phyloP scores from a whole-genome alignment of 2,329 filamentous ascomycete genomes.

The Pseudocercospora crystallina region DNA sequence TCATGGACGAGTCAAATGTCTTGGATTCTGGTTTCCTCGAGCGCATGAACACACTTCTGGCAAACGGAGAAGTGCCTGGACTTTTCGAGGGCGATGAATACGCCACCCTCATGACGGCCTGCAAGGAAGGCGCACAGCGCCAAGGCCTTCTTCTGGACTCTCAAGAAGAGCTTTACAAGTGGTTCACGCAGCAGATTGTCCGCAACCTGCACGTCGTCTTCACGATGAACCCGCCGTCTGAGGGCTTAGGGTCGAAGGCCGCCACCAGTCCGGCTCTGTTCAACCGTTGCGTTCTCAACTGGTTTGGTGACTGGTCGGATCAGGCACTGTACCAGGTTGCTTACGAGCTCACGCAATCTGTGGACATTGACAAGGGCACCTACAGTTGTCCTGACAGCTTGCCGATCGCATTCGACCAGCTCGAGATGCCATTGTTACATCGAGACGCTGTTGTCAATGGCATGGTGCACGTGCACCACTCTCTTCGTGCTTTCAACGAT shows the following conservation, averaged over 20 bases:
- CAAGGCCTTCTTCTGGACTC: constrained; percentile 95
- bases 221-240: constrained; percentile 98
- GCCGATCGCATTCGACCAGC: constrained; percentile 84
- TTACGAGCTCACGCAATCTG: constrained; percentile 90
- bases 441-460: constrained; percentile 92
- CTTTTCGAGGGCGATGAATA: constrained; percentile 99
- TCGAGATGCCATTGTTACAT: constrained; percentile 82
- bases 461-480: constrained; percentile 99
- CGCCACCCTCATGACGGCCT: constrained; percentile 97
- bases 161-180: constrained; percentile 99
- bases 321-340: constrained; percentile 98
- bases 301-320: constrained; percentile 99
- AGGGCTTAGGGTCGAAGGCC: constrained; percentile 90
- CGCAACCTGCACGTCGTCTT: constrained; percentile 99
- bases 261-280: constrained; percentile 97
- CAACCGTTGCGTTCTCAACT: constrained; percentile 99
- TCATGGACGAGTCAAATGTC: constrained; percentile 99
- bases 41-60: constrained; percentile 97
- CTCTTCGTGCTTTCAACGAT: constrained; percentile 82
- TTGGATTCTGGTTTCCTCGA: constrained; percentile 98
- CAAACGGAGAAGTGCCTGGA: constrained; percentile 98
- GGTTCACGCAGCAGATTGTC: constrained; percentile 99
- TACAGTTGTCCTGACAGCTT: constrained; percentile 88
- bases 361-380: constrained; percentile 86
- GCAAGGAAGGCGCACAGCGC: constrained; percentile 95